Conservation (phyloP, 2,329 filamentous ascomycete genomes). For the Pyrenophora seminiperda region DNA sequence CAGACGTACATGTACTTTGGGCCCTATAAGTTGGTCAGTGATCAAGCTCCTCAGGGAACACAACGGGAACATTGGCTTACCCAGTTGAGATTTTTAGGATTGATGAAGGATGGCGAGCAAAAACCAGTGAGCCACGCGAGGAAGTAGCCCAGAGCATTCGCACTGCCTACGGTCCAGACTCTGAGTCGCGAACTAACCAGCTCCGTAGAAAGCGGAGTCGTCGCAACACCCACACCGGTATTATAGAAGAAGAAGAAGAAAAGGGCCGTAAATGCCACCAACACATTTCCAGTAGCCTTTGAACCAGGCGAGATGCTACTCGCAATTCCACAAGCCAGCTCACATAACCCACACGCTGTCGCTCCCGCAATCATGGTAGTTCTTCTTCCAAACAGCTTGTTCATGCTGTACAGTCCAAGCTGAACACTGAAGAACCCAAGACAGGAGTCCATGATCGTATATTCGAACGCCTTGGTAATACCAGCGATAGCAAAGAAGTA, state of each 20-base stretch:
- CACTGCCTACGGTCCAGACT: conserved; percentile 45
- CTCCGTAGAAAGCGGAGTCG: conserved; percentile 40
- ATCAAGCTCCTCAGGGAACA: background rate
- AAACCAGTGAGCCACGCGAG: conserved; percentile 46
- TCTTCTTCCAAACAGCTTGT: conserved; percentile 54
- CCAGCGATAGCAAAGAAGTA: conserved; percentile 48
- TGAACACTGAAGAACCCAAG: conserved; percentile 58
- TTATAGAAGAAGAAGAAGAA: conserved; percentile 48
- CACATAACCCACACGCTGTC: conserved; percentile 51
- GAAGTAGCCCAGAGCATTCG: conserved; percentile 43
- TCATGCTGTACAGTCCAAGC: conserved; percentile 57
- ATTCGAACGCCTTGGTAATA: conserved; percentile 51
- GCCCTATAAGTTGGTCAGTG: conserved; percentile 14
- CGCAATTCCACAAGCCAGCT: conserved; percentile 53
- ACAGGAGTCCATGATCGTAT: conserved; percentile 57
- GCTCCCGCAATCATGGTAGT: conserved; percentile 56
- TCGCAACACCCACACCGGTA: conserved; percentile 41
- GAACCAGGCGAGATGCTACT: conserved; percentile 33
- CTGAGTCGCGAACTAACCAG: conserved; percentile 42
- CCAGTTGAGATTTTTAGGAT: conserved; percentile 46
- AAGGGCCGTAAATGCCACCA: conserved; percentile 44
- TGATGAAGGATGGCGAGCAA: conserved; percentile 50
- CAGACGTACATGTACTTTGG: conserved; percentile 33
- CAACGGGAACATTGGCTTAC: conserved; percentile 28
- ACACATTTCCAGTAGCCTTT: conserved; percentile 25